phyloP scores from a whole-genome alignment of 306 rosid genomes.

The Trifolium repens region DNA sequence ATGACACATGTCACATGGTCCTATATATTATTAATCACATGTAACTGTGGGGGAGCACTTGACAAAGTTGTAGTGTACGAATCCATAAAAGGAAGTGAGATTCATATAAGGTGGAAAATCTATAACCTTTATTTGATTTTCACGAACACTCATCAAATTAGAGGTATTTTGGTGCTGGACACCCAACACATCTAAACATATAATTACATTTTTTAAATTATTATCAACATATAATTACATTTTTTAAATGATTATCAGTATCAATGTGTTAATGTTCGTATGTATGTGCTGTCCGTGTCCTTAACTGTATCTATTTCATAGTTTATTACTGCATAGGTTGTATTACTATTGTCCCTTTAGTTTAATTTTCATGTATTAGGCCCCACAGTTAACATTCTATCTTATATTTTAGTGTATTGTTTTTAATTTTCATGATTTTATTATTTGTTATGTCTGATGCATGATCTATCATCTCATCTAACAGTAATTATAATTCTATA shows the following conservation, averaged over 20 bases:
- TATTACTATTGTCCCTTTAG: not conserved
- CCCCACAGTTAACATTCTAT: not conserved
- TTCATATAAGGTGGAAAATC: constrained; percentile 12
- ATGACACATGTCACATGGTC: not conserved
- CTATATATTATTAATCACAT: constrained; percentile 1
- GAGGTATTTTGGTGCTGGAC: no score
- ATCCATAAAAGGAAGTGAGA: constrained; percentile 10
- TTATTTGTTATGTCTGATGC: no score
- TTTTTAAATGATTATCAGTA: no score
- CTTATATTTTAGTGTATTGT: not conserved
- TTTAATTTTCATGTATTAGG: not conserved
- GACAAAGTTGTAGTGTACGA: constrained; percentile 7
- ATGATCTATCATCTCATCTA: not conserved
- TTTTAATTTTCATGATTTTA: no score
- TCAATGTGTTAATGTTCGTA: no score
- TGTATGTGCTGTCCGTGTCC: no score
- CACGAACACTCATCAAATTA: no score
- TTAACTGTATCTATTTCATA: no score
- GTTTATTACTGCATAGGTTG: not conserved
- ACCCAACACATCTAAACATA: no score
- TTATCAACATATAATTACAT: no score
- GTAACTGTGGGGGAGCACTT: constrained; percentile 8
- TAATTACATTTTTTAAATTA: no score
- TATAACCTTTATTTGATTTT: not conserved
- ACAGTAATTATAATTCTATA: no score